Conservation (phyloP, 345 rosid species). For the Nasturtium officinale region DNA sequence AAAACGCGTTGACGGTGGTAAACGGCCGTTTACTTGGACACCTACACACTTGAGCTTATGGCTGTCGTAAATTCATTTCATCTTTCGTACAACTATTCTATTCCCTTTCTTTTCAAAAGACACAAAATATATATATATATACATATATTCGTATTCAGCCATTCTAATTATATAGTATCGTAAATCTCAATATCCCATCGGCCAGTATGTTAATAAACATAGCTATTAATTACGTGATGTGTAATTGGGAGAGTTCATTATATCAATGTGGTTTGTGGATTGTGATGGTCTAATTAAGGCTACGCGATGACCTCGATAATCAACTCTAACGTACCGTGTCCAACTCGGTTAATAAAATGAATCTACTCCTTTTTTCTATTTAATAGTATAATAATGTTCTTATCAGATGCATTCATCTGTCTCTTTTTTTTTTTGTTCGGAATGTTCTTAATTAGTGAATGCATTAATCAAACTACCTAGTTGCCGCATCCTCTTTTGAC, state of each 20-base stretch:
- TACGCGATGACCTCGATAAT: constrained; percentile 1
- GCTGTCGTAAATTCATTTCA: neutral
- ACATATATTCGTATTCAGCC: constrained; percentile 18
- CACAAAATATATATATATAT: no score
- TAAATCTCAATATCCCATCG: constrained; percentile 8
- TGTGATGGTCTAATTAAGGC: constrained; percentile 29
- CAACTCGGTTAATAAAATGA: constrained; percentile 7
- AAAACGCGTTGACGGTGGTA: constrained; percentile 41
- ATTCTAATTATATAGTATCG: neutral
- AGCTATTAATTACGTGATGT: constrained; percentile 27
- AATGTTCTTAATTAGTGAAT: constrained; percentile 9
- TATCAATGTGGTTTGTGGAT: constrained; percentile 16
- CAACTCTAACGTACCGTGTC: constrained; percentile 33
- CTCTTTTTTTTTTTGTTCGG: no score
- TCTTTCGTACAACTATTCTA: constrained; percentile 14
- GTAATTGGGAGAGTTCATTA: neutral
- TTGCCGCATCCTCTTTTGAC: neutral
- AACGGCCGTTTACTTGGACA: constrained; percentile 31
- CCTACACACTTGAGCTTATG: constrained; percentile 14
- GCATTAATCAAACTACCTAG: neutral
- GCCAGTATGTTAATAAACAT: neutral
- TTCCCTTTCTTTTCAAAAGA: neutral
- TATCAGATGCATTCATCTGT: neutral
- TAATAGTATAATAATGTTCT: neutral
- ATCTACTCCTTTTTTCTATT: neutral